Percentiles rank a stretch among this genome's conserved stretches.
These are phyloP conservation scores for Microcera coccophila DNA, from an alignment of 2,329 filamentous ascomycete species.

Conservation along the genomic window DNA sequence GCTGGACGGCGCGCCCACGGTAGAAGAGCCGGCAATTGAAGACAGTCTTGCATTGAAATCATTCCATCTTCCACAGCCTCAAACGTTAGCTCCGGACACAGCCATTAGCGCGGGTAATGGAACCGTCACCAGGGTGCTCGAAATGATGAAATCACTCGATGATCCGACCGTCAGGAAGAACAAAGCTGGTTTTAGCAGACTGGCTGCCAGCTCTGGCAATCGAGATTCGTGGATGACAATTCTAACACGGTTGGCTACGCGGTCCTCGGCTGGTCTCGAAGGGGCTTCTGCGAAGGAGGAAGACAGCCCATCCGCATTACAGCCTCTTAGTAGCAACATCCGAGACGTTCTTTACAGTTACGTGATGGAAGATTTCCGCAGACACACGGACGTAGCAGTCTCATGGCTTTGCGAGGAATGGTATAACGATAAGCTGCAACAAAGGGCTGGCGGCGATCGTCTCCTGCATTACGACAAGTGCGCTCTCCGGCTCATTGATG, in stretches of 20 bases:
- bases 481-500: slow-evolving; percentile 77
- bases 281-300: slow-evolving; percentile 56
- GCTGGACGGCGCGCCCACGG: slow-evolving; percentile 64
- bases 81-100: slow-evolving; percentile 66
- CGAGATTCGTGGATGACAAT: slow-evolving; percentile 89
- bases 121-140: slow-evolving; percentile 72
- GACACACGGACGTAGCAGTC: slow-evolving; percentile 83
- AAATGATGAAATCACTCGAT: slow-evolving; percentile 70
- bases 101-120: slow-evolving; percentile 70
- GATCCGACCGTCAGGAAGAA: slow-evolving; percentile 58
- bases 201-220: slow-evolving; percentile 81
- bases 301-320: slow-evolving; percentile 35
- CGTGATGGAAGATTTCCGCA: slow-evolving; percentile 86
- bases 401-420: slow-evolving; percentile 96
- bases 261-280: slow-evolving; percentile 68
- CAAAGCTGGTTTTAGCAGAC: slow-evolving; percentile 72
- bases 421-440: slow-evolving; percentile 74
- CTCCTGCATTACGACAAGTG: slow-evolving; percentile 73
- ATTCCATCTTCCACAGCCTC: slow-evolving; percentile 76
- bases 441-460: slow-evolving; percentile 42
- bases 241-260: slow-evolving; percentile 77
- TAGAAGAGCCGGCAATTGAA: slow-evolving; percentile 33
- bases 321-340: slow-evolving; percentile 63
- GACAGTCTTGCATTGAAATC: slow-evolving; percentile 63
- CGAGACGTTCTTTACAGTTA: slow-evolving; percentile 79